Base-by-base conservation (phyloP, 106 monocot species). In the Amphibolis antarctica region DNA sequence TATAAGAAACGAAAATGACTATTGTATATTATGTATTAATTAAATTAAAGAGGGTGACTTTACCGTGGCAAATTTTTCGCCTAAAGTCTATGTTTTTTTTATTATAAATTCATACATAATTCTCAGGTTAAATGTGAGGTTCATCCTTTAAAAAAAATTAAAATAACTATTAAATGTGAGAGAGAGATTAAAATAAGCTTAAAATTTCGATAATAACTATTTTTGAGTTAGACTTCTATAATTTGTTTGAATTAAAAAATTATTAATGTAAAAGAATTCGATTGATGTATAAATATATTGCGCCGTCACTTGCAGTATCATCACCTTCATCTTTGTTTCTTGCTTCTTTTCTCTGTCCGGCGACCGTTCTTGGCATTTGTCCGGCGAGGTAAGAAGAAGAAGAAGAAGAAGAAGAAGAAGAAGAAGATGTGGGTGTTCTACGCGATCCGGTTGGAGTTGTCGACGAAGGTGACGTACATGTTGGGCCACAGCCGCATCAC, bases 371-470 rank as follows among this genome's bases (percentile, higher is more conserved):
- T 36, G 36, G 36, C 36, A 36, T n/a, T n/a, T n/a, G n/a, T n/a
- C n/a, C n/a, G n/a, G 36, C 36, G 36, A 4, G 36, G 7, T 2
- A 36, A 36, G 36, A 36, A 36, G 36, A 36, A 36, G 36, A 2
- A n/a, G n/a, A n/a, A n/a, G n/a, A n/a, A n/a, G n/a, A n/a, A n/a
- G n/a, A n/a, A n/a, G n/a, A n/a, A n/a, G n/a, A n/a, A n/a, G n/a
- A 36, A 36, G 36, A 55, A 55, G 46, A 63, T 63, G 63, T 47
- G 42, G 46, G 24, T 63, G 22, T 63, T 46, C 63, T 63, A 46
- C 63, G 21, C 63, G 5, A 63, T 63, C 6, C 28, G 63, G 24
- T 46, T 63, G 12, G 63, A 63, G 63, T 63, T 46, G 25, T 12
- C 13, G 3, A 46, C 63, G 25, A 21, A 46, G 25, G 44, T 43